Percentiles rank a stretch among this genome's conserved stretches.
Evolutionary conservation across 352 stramenopile genomes (phyloP).

Genomic region (Globisporangium acanthophoron): DNA sequence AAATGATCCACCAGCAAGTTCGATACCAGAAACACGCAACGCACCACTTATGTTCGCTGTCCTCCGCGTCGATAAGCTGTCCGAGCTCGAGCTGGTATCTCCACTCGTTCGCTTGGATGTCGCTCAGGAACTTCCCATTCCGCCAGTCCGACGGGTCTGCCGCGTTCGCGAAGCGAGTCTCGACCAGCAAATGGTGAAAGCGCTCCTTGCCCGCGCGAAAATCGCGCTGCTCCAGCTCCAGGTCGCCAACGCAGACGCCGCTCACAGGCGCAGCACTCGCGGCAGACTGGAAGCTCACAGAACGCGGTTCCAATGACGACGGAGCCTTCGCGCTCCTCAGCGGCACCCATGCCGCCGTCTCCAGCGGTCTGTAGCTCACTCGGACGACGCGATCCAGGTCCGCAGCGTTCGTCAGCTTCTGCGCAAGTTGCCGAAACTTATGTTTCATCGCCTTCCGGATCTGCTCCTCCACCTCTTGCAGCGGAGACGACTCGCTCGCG

Average conservation of each 20-base stretch:
- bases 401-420: conserved; percentile 17
- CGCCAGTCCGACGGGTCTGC: conserved; percentile 33
- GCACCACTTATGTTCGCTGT: conserved; percentile 77
- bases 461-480: conserved; percentile 38
- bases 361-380: conserved; percentile 40
- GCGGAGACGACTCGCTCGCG: conserved; percentile 25
- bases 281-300: conserved; percentile 7
- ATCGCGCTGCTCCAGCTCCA: conserved; percentile 54
- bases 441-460: conserved; percentile 34
- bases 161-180: conserved; percentile 28
- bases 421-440: conserved; percentile 31
- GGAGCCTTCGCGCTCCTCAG: conserved; percentile 15
- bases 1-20: neutral
- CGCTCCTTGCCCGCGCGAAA: conserved; percentile 50
- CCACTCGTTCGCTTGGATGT: conserved; percentile 58
- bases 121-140: conserved; percentile 51
- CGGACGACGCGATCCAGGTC: conserved; percentile 31
- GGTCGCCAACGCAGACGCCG: conserved; percentile 21
- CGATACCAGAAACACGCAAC: neutral
- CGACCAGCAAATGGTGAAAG: conserved; percentile 60
- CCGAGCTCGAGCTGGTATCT: conserved; percentile 40
- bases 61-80: conserved; percentile 67
- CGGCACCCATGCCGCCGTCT: conserved; percentile 34
- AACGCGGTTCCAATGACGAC: neutral
- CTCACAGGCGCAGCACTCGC: neutral